Conservation (phyloP, 345 rosid genomes). For the Lepidium aucheri region DNA sequence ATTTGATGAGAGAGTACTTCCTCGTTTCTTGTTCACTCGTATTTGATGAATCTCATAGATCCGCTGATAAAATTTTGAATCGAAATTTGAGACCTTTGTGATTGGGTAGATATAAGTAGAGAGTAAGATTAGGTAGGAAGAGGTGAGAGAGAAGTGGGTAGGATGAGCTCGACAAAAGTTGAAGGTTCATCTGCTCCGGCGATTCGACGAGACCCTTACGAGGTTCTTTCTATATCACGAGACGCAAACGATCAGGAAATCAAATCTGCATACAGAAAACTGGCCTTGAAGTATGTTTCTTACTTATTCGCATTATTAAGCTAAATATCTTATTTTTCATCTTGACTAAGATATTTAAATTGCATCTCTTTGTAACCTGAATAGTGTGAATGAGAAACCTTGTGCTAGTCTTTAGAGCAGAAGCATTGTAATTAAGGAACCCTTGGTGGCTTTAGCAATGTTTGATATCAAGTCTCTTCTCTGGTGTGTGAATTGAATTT, state of each 20-base stretch:
- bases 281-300: constrained; percentile 79
- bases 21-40: no score
- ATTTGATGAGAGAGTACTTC: no score
- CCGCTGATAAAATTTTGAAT: not conserved
- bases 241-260: constrained; percentile 93
- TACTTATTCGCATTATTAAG: not conserved
- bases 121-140: not conserved
- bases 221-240: constrained; percentile 72
- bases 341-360: no score
- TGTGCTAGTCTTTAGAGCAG: not conserved
- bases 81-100: not conserved
- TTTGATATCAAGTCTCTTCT: not conserved
- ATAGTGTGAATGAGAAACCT: not conserved
- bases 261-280: constrained; percentile 89
- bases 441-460: not conserved
- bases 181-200: constrained; percentile 73
- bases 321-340: no score
- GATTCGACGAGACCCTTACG: constrained; percentile 79
- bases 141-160: not conserved
- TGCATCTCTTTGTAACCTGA: not conserved
- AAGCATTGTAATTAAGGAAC: not conserved
- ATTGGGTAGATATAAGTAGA: not conserved
- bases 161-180: constrained; percentile 49
- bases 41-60: no score
- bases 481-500: not conserved